Evolutionary conservation across 2,329 filamentous ascomycete genomes (phyloP), one percentile per base, ranked within the genome.

Genomic region (Penicillium sp.): DNA sequence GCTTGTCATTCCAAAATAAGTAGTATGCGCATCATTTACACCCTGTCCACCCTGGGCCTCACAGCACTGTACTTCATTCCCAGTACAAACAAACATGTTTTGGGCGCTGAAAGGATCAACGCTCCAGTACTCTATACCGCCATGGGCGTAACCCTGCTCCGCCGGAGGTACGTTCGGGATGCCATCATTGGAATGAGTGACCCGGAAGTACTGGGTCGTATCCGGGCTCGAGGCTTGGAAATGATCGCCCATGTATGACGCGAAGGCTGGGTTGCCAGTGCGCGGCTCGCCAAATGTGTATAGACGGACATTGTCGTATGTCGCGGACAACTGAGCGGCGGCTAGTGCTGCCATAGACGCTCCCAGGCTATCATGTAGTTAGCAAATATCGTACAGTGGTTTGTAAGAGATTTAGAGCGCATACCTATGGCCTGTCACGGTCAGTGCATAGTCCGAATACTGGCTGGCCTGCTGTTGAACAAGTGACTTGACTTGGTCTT

Each of bases 201-300:
- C 43, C 16, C 50, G 42, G 42, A 52, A 47, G 34, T 40, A 47
- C 23, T 26, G 42, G 36, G 42, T 52, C 8, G 50, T 47, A 3
- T 21, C 18, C 3, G 50, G 31, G 34, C 40, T 39, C 13, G 31
- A 26, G n/a, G 42, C n/a, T 8, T 52, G 26, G 40, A 52, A 52
- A 13, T 24, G n/a, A 31, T 47, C 34, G 34, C 42, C 26, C 34
- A 52, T 47, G 19, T 52, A 52, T 16, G 42, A 40, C 14, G 42
- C 50, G 24, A 39, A 52, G 42, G 50, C 50, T 24, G 33, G 34
- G 42, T 52, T 52, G n/a, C 50, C 50, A n/a, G 42, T 52, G 37
- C 50, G 42, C 23, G 50, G 50, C 42, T 52, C 50, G 19, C 50
- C 50, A 24, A 52, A 52, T 14, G 50, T 52, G 26, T 52, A 52